Base-by-base conservation (phyloP, 2,329 filamentous ascomycete species). In the Phoma sp. region DNA sequence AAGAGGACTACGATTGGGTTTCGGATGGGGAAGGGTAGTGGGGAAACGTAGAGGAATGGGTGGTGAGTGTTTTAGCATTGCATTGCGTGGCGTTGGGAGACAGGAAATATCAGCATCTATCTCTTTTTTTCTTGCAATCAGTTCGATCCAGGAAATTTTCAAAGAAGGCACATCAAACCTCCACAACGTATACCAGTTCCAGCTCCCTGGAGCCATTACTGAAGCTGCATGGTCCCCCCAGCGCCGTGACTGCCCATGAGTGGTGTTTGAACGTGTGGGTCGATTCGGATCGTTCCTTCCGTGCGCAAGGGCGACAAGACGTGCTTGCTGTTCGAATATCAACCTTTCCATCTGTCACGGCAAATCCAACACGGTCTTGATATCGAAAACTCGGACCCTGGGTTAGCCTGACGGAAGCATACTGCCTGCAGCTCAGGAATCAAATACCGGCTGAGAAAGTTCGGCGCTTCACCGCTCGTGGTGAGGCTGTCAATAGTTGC, bases 1-100 rank as follows among this genome's bases (percentile, higher is more conserved):
- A 58, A 57, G 37, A 65, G 74, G 52, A 72, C 65, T 4, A 65
- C 73, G 40, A 52, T 75, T n/a, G 72, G 74, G 9, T 75, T 70
- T 40, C 59, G 69, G 2, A 57, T 69, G 55, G 63, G 59, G 0
- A 66, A 63, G 25, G 60, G 64, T 1, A 60, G 53, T 40, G 43
- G 46, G 2, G 32, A 40, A 12, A 27, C 10, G 9, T 55, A 49
- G 17, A 39, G 25, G 38, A 13, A 10, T 24, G 38, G 37, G 21
- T 35, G 43, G 36, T n/a, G 7, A 13, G n/a, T 37, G 2, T 29
- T 33, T 48, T 10, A 31, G 35, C 27, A 19, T 43, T 46, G 50
- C 55, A 47, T 57, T 57, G 49, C 41, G 25, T 25, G 45, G 50
- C 36, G 41, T 24, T 21, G 7, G 40, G 19, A 17, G 17, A 32